Percentiles rank a stretch among this genome's conserved stretches.
Conservation (phyloP, 768 basidiomycete genomes). For the Filobasidium wieringae region DNA sequence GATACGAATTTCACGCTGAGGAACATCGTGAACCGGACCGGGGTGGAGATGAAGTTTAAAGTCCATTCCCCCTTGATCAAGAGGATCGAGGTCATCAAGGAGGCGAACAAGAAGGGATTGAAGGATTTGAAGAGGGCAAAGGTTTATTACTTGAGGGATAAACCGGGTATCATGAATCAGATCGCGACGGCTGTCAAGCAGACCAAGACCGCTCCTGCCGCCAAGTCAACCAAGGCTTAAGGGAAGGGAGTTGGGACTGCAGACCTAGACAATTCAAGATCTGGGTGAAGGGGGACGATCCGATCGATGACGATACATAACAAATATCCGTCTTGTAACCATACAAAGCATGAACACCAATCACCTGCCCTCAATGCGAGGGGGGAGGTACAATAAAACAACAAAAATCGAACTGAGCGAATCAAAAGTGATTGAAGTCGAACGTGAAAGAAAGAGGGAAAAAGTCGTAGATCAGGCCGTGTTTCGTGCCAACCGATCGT, state of each 20-base stretch:
- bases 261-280: no score
- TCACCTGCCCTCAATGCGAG: no score
- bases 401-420: no score
- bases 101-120: conserved; percentile 23
- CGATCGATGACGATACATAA: no score
- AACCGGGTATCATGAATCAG: conserved; percentile 27
- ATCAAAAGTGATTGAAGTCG: background rate
- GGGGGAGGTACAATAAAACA: no score
- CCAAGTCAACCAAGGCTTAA: no score
- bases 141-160: conserved; percentile 35
- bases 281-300: no score
- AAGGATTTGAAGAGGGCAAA: conserved; percentile 27
- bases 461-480: background rate
- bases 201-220: conserved; percentile 1
- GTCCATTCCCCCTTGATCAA: conserved; percentile 75
- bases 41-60: conserved; percentile 87
- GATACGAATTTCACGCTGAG: conserved; percentile 81
- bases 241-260: no score
- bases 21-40: conserved; percentile 80
- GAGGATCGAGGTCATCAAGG: conserved; percentile 61
- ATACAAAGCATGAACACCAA: no score
- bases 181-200: conserved; percentile 35
- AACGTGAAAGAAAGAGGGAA: background rate
- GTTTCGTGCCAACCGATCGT: background rate
- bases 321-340: no score